Conservation (phyloP, 2,329 filamentous ascomycete genomes). For the Penicillium sp. region DNA sequence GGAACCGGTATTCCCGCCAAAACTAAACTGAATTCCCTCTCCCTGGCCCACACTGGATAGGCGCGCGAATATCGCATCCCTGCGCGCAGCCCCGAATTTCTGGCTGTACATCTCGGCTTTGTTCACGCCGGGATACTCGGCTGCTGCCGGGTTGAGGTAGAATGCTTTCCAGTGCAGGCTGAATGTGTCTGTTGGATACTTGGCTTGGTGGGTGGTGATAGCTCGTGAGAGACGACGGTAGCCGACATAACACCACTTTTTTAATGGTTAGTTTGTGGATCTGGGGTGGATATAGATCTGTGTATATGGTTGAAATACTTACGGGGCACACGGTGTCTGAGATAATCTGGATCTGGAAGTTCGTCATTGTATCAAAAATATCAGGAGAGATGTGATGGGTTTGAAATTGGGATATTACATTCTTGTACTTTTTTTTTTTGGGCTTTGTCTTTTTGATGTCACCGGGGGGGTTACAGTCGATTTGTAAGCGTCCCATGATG, state of each 20-base stretch:
- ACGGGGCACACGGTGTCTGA: conserved; percentile 78
- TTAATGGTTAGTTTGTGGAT: not conserved
- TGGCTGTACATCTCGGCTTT: conserved; percentile 58
- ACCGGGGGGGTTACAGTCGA: not conserved
- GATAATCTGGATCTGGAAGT: conserved; percentile 73
- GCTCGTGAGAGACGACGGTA: conserved; percentile 71
- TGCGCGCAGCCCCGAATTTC: conserved; percentile 64
- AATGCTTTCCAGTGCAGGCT: conserved; percentile 73
- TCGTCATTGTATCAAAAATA: conserved; percentile 56
- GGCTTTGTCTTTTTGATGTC: not conserved
- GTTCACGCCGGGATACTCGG: conserved; percentile 50
- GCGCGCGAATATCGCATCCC: conserved; percentile 56
- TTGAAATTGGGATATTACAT: not conserved
- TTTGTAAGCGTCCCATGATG: conserved; percentile 5
- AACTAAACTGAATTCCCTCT: conserved; percentile 72
- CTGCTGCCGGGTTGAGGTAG: conserved; percentile 69
- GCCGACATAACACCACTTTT: conserved; percentile 70
- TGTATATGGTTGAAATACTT: conserved; percentile 1
- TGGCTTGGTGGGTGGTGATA: conserved; percentile 64
- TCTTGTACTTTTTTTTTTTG: not conserved
- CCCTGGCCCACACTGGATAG: conserved; percentile 58
- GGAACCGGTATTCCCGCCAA: conserved; percentile 68
- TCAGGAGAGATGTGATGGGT: not conserved
- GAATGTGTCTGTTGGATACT: conserved; percentile 68
- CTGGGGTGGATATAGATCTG: not conserved